Percentiles rank a stretch among this genome's conserved stretches.
Evolutionary conservation across 2,329 filamentous ascomycete genomes (phyloP).

Genomic region (Curvularia sp.): DNA sequence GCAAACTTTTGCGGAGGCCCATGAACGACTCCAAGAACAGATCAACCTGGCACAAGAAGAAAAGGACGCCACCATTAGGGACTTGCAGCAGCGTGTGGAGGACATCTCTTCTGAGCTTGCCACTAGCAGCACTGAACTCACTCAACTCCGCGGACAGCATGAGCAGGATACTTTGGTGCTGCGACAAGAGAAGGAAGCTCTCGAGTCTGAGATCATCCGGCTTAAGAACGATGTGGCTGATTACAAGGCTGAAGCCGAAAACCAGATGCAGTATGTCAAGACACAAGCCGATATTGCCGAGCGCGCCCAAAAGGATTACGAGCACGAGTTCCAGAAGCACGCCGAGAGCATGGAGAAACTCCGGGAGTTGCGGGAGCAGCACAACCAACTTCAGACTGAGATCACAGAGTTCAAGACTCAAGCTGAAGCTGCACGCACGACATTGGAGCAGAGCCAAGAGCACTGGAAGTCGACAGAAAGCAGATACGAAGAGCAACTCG

Average conservation of each 20-base stretch:
- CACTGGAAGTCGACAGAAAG: constrained; percentile 87
- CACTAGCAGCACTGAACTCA: constrained; percentile 82
- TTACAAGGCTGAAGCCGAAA: constrained; percentile 78
- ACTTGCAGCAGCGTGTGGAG: constrained; percentile 82
- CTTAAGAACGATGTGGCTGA: constrained; percentile 85
- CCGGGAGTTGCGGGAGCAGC: constrained; percentile 77
- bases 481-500: constrained; percentile 82
- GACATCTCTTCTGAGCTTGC: constrained; percentile 84
- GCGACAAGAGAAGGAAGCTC: constrained; percentile 80
- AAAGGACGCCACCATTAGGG: constrained; percentile 79
- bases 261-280: constrained; percentile 89
- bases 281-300: constrained; percentile 92
- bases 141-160: constrained; percentile 78
- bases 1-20: constrained; percentile 76
- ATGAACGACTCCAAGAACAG: constrained; percentile 76
- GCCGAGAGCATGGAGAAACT: constrained; percentile 90
- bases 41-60: constrained; percentile 76
- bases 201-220: constrained; percentile 79
- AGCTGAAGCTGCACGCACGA: constrained; percentile 82
- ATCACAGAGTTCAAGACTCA: constrained; percentile 77
- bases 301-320: constrained; percentile 93
- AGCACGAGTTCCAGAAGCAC: constrained; percentile 92
- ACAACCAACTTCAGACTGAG: constrained; percentile 82
- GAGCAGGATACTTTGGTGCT: constrained; percentile 73
- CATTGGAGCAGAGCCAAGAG: constrained; percentile 78